Conservation (phyloP, 805 yeast genomes). For the Priceomyces fermenticarens region DNA sequence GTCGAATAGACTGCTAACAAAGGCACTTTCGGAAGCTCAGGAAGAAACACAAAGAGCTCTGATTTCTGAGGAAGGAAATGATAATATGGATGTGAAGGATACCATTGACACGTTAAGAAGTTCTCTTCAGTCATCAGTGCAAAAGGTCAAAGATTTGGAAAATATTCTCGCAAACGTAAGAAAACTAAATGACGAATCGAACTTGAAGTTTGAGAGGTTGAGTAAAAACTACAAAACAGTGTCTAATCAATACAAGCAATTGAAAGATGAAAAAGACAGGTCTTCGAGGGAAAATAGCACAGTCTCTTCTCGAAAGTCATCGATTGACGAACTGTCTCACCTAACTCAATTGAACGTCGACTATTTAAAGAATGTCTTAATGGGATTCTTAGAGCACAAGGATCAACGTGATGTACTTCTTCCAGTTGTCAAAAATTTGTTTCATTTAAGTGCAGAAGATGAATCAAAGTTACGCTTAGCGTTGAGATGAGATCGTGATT, state of each 20-base stretch:
- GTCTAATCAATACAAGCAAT: conserved; percentile 54
- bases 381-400: conserved; percentile 86
- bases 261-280: conserved; percentile 26
- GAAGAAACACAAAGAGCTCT: conserved; percentile 3
- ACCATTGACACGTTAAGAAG: conserved; percentile 46
- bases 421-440: conserved; percentile 78
- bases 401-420: conserved; percentile 85
- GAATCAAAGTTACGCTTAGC: conserved; percentile 68
- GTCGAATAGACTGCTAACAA: conserved; percentile 22
- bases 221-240: conserved; percentile 66
- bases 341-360: conserved; percentile 41
- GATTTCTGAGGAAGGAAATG: conserved; percentile 11
- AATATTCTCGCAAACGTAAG: conserved; percentile 51
- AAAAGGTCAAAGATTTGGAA: conserved; percentile 55
- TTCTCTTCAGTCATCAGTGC: conserved; percentile 50
- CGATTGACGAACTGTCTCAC: conserved; percentile 12
- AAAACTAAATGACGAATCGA: conserved; percentile 63
- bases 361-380: conserved; percentile 82
- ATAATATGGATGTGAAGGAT: conserved; percentile 20
- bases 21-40: conserved; percentile 20
- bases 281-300: conserved; percentile 2
- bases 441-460: conserved; percentile 67
- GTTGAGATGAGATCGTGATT: conserved; percentile 25
- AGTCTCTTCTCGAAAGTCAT: conserved; percentile 4
- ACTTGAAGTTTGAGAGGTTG: conserved; percentile 61